Conservation (phyloP, 768 basidiomycete species). For the Agaricus blazei region DNA sequence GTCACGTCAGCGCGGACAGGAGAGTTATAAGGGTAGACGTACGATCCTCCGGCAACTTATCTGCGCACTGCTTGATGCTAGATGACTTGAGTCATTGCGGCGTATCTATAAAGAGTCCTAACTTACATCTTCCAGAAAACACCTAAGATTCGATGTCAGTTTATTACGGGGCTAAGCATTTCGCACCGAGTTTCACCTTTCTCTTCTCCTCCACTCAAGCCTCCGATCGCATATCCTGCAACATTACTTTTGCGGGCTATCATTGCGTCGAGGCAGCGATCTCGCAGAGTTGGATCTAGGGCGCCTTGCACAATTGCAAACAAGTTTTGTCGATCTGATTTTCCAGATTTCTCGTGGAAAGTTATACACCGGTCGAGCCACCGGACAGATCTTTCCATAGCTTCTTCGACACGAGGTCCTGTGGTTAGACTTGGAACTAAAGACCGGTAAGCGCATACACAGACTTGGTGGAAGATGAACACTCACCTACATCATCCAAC, state of each 20-base stretch:
- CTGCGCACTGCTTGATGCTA: slow-evolving; percentile 81
- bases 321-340: slow-evolving; percentile 65
- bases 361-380: slow-evolving; percentile 90
- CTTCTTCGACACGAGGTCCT: slow-evolving; percentile 79
- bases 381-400: slow-evolving; percentile 82
- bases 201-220: slow-evolving; percentile 86
- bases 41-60: slow-evolving; percentile 75
- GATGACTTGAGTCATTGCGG: neutral
- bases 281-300: slow-evolving; percentile 63
- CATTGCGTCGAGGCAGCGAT: slow-evolving; percentile 80
- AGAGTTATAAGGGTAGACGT: slow-evolving; percentile 21
- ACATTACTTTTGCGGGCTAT: slow-evolving; percentile 66
- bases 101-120: neutral
- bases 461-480: slow-evolving; percentile 10
- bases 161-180: neutral
- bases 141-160: slow-evolving; percentile 35
- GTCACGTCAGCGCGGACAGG: slow-evolving; percentile 11
- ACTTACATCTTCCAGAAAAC: slow-evolving; percentile 81
- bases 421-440: slow-evolving; percentile 75
- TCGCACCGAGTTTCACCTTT: slow-evolving; percentile 50
- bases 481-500: slow-evolving; percentile 82
- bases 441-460: neutral
- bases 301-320: slow-evolving; percentile 94
- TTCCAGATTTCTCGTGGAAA: slow-evolving; percentile 66
- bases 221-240: slow-evolving; percentile 90